Base-by-base conservation (phyloP, 805 yeast genomes). In the Dipodascus albidus region DNA sequence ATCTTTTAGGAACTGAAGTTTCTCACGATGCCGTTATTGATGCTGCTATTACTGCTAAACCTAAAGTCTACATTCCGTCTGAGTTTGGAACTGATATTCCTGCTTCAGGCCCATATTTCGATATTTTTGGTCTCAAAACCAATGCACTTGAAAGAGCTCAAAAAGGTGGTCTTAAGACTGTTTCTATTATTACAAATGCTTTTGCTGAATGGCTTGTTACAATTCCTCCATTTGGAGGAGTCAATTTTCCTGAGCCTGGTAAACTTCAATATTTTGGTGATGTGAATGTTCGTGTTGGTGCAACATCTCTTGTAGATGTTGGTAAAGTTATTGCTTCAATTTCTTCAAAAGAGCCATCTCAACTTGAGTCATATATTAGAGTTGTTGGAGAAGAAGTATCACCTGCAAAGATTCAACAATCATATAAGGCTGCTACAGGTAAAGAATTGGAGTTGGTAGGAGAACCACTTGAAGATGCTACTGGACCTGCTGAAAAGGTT, bases 11-110 rank as follows among this genome's bases (percentile, higher is more conserved):
- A n/a, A 54, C 64, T 11, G 58, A 58, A 24, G 71, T 75, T 4
- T 61, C 60, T 17, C 50, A 61, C 19, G 72, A 66, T 31, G 66
- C 58, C 0, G 54, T 74, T 33, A 77, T 75, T 50, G 72, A 75
- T 4, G 74, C 74, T 2, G 62, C 63, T 8, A 65, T 61, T 27
- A 71, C 69, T 51, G 74, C 75, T 57, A 58, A 58, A 15, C 78
- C 80, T 50, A 74, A 75, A 61, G 61, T 79, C 33, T 81, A 72
- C 67, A 74, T 80, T 57, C 83, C 85, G 31, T 75, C 83, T 1
- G 85, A 80, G 59, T 82, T 77, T 59, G 88, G 87, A 44, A 59
- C 70, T 21, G 80, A 79, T 52, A 50, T 54, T 47, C 50, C 53
- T 41, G 24, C 41, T 24, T 42, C 48, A 20, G 4, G 4, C 20